Conservation (phyloP, 2,329 filamentous ascomycete genomes). For the Neoarthrinium moseri region DNA sequence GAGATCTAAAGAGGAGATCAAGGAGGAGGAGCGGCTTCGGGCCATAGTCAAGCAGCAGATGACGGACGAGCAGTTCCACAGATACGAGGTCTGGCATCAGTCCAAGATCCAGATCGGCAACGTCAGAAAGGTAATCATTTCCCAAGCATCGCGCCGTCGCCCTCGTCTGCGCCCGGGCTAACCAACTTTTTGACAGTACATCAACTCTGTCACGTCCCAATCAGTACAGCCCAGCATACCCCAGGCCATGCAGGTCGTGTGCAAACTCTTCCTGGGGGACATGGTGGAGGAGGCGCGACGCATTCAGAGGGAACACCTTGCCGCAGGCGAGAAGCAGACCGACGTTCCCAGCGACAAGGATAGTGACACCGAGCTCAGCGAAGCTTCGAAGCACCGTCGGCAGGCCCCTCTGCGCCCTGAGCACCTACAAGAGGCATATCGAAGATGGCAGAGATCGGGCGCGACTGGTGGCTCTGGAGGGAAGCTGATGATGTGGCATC, state of each 20-base stretch:
- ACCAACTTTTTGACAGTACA: slow-evolving; percentile 54
- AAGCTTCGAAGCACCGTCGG: slow-evolving; percentile 33
- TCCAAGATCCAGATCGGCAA: slow-evolving; percentile 67
- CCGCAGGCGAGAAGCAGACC: slow-evolving; percentile 55
- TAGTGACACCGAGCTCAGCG: slow-evolving; percentile 32
- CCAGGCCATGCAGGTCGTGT: slow-evolving; percentile 72
- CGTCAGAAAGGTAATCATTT: slow-evolving; percentile 66
- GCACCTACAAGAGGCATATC: slow-evolving; percentile 70
- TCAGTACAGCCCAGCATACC: slow-evolving; percentile 73
- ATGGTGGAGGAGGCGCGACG: slow-evolving; percentile 70
- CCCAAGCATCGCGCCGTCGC: too few species aligned
- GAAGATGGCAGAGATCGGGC: slow-evolving; percentile 62
- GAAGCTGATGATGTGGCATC: slow-evolving; percentile 59
- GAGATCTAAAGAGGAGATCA: slow-evolving; percentile 65
- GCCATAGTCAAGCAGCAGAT: slow-evolving; percentile 65
- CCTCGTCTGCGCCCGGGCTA: slow-evolving; percentile 4
- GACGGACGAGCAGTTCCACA: slow-evolving; percentile 63
- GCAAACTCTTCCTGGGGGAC: slow-evolving; percentile 75
- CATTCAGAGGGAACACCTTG: slow-evolving; percentile 71
- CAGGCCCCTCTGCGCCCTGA: slow-evolving; percentile 68
- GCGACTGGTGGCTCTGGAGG: slow-evolving; percentile 62
- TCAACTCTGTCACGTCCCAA: slow-evolving; percentile 79
- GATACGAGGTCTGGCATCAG: slow-evolving; percentile 70
- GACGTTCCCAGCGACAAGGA: slow-evolving; percentile 41
- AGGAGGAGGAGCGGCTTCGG: slow-evolving; percentile 56